A percentile compares a stretch with the other conserved stretches of the same genome.
phyloP scores from a whole-genome alignment of 257 asterid genomes.

The Penstemon davidsonii region DNA sequence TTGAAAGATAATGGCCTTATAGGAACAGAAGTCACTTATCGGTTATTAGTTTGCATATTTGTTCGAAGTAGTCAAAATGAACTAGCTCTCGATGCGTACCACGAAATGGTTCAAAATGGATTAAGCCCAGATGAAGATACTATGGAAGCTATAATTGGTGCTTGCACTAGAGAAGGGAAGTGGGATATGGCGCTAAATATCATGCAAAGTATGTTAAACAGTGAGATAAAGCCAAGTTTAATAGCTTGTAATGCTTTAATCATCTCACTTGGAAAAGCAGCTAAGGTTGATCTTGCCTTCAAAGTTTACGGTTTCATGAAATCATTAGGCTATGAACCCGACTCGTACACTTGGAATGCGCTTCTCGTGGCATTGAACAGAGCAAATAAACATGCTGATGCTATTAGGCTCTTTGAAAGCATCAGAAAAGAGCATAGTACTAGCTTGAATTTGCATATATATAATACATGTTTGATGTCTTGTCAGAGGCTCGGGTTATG shows the following conservation, averaged over 20 bases:
- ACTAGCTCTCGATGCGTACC: conserved; percentile 77
- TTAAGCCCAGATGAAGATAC: conserved; percentile 55
- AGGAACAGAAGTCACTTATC: conserved; percentile 70
- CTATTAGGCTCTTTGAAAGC: conserved; percentile 60
- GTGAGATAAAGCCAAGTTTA: conserved; percentile 58
- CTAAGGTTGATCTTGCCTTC: conserved; percentile 54
- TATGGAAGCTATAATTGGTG: conserved; percentile 81
- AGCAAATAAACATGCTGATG: conserved; percentile 56
- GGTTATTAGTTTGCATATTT: conserved; percentile 65
- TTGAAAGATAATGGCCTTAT: conserved; percentile 42
- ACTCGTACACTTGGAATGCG: conserved; percentile 80
- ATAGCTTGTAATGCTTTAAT: conserved; percentile 68
- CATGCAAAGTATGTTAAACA: conserved; percentile 48
- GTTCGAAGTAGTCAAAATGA: conserved; percentile 75
- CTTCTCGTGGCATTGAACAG: conserved; percentile 70
- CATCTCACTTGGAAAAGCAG: conserved; percentile 69
- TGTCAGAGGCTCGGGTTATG: conserved; percentile 75
- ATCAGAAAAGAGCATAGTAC: conserved; percentile 41
- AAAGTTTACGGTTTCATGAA: conserved; percentile 53
- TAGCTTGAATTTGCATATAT: conserved; percentile 51
- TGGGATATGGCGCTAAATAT: conserved; percentile 58
- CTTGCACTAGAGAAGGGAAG: conserved; percentile 76
- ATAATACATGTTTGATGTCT: conserved; percentile 66
- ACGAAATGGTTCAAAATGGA: conserved; percentile 65
- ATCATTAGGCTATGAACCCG: conserved; percentile 62